Evolutionary conservation across 805 yeast genomes (phyloP).

Genomic region (Kuraishia floccosa): DNA sequence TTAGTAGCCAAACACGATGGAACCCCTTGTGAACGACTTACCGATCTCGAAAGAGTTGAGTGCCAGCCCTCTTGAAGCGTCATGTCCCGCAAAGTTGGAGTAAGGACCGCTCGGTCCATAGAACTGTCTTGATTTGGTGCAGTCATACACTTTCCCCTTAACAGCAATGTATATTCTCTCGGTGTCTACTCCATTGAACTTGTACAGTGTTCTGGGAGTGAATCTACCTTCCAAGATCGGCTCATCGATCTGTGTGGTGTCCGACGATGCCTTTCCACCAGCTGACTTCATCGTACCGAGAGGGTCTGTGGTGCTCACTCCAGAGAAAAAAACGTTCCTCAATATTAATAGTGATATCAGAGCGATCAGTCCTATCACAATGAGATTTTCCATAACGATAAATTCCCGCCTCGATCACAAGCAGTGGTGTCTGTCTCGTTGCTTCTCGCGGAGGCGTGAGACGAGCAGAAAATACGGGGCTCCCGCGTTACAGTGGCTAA

Average conservation of each 20-base stretch:
- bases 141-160: conserved; percentile 81
- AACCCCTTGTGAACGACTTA: conserved; percentile 6
- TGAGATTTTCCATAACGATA: conserved; percentile 16
- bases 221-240: conserved; percentile 29
- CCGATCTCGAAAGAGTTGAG: conserved; percentile 70
- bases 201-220: conserved; percentile 64
- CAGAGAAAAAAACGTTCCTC: too few species aligned
- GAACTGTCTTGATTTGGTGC: conserved; percentile 65
- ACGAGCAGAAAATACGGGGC: too few species aligned
- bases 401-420: too few species aligned
- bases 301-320: too few species aligned
- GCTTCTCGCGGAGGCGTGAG: too few species aligned
- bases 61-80: conserved; percentile 90
- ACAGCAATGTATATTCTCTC: conserved; percentile 78
- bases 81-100: conserved; percentile 90
- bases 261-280: too few species aligned
- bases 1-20: background rate
- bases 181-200: conserved; percentile 73
- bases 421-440: too few species aligned
- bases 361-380: conserved; percentile 12
- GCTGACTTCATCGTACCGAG: too few species aligned
- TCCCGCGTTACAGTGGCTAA: too few species aligned
- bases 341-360: conserved; percentile 10
- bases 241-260: conserved; percentile 5
- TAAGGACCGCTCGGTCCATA: conserved; percentile 97